Evolutionary conservation across 306 rosid species (phyloP).

Genomic region (Sicyos edulis): DNA sequence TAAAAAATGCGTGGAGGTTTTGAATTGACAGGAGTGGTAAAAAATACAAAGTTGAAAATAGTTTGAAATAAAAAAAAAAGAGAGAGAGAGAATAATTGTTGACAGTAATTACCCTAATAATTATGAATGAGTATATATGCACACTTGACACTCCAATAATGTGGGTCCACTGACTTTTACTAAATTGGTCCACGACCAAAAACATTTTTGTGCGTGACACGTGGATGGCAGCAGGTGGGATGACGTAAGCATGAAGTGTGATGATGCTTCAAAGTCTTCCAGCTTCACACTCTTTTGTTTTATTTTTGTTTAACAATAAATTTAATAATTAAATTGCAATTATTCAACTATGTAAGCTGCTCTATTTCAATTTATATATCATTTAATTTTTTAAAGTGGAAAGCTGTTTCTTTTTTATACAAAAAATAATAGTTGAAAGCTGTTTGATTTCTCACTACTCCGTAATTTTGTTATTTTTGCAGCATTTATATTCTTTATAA

Average conservation of each 20-base stretch:
- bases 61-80: neutral
- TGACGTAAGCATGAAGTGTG: slow-evolving; percentile 95
- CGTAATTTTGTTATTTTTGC: too few species aligned
- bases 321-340: neutral
- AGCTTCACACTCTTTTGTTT: slow-evolving; percentile 13
- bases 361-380: neutral
- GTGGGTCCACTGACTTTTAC: slow-evolving; percentile 25
- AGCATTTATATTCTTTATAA: too few species aligned
- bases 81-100: neutral
- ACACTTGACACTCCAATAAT: slow-evolving; percentile 37
- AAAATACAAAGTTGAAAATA: neutral
- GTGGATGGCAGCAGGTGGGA: slow-evolving; percentile 42
- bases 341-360: neutral
- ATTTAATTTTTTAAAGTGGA: neutral
- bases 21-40: neutral
- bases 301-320: neutral
- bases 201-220: slow-evolving; percentile 49
- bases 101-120: neutral
- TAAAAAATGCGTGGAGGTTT: neutral
- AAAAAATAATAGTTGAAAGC: too few species aligned
- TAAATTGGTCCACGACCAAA: slow-evolving; percentile 52
- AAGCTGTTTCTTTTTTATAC: too few species aligned
- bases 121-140: slow-evolving; percentile 9
- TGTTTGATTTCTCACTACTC: too few species aligned
- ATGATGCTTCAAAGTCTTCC: slow-evolving; percentile 39